phyloP scores from a whole-genome alignment of 129 eudicot species.

The Rutidosis leptorrhynchoides region DNA sequence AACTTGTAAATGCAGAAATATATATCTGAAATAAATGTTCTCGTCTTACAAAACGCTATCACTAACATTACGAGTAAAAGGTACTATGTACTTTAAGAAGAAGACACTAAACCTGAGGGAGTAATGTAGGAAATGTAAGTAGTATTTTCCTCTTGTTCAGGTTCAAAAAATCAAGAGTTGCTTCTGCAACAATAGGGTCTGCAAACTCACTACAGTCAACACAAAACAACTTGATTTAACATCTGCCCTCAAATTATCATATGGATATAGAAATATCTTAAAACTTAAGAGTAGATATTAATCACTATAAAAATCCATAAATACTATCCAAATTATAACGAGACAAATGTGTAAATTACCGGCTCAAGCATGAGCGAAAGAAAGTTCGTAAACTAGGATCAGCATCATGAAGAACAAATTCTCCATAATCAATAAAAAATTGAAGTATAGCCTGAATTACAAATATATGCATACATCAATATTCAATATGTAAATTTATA shows the following conservation, averaged over 20 bases:
- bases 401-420: conserved; percentile 80
- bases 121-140: conserved; percentile 62
- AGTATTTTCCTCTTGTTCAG: conserved; percentile 61
- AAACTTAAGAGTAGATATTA: too few species aligned
- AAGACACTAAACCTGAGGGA: conserved; percentile 67
- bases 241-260: not conserved
- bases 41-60: conserved; percentile 8
- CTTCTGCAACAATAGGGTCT: conserved; percentile 85
- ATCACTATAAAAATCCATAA: too few species aligned
- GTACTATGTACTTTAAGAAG: not conserved
- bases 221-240: conserved; percentile 8
- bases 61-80: conserved; percentile 9
- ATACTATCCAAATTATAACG: too few species aligned
- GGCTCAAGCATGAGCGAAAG: conserved; percentile 89
- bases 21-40: not conserved
- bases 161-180: conserved; percentile 73
- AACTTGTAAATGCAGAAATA: not conserved
- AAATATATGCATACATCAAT: conserved; percentile 2
- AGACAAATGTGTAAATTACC: conserved; percentile 39
- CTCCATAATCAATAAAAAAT: conserved; percentile 85
- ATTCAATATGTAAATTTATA: not conserved
- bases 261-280: not conserved
- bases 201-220: conserved; percentile 88
- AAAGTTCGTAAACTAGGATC: conserved; percentile 83
- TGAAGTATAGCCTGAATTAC: conserved; percentile 72